Evolutionary conservation across 441 rosid genomes (phyloP).

Genomic region (Corymbia citriodora): DNA sequence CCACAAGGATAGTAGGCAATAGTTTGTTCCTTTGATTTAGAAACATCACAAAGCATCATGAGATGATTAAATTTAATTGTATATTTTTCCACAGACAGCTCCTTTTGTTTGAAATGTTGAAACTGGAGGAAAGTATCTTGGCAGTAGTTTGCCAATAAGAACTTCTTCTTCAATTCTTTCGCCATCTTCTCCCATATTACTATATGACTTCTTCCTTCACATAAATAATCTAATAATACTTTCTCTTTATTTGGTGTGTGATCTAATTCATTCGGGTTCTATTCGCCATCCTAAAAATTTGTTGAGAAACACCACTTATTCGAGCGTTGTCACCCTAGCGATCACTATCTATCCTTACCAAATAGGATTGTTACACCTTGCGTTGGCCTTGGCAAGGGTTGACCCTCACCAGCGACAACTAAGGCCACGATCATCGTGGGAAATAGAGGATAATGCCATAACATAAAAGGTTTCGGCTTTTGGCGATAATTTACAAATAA

Average conservation of each 20-base stretch:
- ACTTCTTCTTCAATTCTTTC: too few relatives aligned
- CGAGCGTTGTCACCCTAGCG: fast-evolving
- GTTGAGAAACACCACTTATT: fast-evolving
- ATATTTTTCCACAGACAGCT: too few relatives aligned
- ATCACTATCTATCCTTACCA: neutral
- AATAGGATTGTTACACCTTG: neutral
- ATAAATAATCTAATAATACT: neutral
- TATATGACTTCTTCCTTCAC: neutral
- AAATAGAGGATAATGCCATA: neutral
- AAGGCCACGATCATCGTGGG: neutral
- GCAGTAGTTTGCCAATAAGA: too few relatives aligned
- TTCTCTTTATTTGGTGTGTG: fast-evolving
- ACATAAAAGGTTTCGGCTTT: neutral
- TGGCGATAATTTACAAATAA: neutral
- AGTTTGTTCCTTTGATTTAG: too few relatives aligned
- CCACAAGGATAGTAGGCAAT: too few relatives aligned
- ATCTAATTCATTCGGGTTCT: neutral
- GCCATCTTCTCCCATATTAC: too few relatives aligned
- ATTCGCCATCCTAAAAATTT: neutral
- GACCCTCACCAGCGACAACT: neutral
- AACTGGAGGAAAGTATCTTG: too few relatives aligned
- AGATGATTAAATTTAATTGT: too few relatives aligned
- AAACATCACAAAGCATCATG: too few relatives aligned
- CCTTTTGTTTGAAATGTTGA: too few relatives aligned
- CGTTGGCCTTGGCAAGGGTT: neutral